Conservation (phyloP, 1,139 yeast genomes). For the Pichia sp. region DNA sequence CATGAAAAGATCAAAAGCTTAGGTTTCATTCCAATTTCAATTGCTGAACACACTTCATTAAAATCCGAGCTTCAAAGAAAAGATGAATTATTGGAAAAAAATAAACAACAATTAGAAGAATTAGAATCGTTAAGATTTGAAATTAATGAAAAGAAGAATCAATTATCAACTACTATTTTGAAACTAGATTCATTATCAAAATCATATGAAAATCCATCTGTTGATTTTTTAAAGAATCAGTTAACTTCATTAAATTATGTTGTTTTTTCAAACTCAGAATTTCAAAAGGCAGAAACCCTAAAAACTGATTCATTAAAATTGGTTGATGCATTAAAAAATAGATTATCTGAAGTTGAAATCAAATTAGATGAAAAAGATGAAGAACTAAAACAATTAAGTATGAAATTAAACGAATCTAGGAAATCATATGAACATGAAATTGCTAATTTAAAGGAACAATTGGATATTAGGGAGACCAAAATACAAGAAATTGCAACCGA, state of each 20-base stretch:
- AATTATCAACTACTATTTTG: not conserved
- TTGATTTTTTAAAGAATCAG: conserved; percentile 13
- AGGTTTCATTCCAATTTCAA: not conserved
- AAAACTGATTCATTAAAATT: not conserved
- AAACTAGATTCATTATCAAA: conserved; percentile 2
- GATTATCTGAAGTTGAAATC: not conserved
- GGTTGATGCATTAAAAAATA: not conserved
- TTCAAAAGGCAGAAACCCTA: not conserved
- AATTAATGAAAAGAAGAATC: not conserved
- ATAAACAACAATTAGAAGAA: not conserved
- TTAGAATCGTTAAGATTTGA: conserved; percentile 4
- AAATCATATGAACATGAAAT: not conserved
- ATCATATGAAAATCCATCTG: conserved; percentile 9
- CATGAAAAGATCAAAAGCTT: not conserved
- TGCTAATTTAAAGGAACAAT: not conserved
- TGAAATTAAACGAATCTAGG: not conserved
- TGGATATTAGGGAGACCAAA: not conserved
- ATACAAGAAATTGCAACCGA: not conserved
- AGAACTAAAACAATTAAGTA: not conserved
- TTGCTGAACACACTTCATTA: not conserved
- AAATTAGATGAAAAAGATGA: conserved; percentile 3
- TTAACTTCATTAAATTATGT: not conserved
- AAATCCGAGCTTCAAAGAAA: not conserved
- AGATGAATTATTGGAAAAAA: not conserved
- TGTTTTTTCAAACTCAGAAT: not conserved